These are phyloP conservation scores for Tuber melanosporum DNA, from an alignment of 495 filamentous ascomycete species.

Conservation along the genomic window DNA sequence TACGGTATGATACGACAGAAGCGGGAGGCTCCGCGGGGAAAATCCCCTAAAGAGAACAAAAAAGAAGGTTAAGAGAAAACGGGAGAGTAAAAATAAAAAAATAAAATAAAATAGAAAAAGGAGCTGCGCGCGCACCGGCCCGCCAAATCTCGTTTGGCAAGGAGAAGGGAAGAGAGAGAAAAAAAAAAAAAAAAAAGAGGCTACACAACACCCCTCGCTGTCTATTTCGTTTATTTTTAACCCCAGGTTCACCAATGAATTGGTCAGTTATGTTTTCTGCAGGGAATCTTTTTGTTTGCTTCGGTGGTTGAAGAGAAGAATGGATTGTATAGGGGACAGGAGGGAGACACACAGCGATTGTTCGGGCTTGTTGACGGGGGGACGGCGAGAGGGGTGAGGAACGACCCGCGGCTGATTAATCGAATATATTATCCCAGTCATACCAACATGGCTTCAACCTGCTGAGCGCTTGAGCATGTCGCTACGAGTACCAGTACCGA, in stretches of 20 bases:
- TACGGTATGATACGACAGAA: background rate
- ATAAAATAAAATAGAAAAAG: background rate
- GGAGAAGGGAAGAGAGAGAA: background rate
- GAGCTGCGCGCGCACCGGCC: background rate
- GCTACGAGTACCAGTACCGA: background rate
- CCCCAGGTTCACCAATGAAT: background rate
- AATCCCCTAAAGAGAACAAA: background rate
- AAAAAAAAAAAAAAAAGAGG: background rate
- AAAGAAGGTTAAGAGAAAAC: conserved; percentile 5
- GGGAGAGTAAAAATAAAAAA: background rate
- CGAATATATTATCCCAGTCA: too few relatives aligned
- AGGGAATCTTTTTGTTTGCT: conserved; percentile 4
- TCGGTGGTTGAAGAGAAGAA: conserved; percentile 1
- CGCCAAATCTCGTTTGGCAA: background rate
- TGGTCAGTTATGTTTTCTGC: background rate
- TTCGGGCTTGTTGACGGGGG: background rate
- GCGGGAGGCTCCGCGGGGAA: conserved; percentile 3
- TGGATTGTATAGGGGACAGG: background rate
- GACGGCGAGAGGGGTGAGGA: background rate
- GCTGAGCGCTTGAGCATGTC: background rate
- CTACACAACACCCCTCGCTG: background rate
- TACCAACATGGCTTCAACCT: too few relatives aligned
- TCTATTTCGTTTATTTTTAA: background rate
- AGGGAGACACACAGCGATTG: background rate
- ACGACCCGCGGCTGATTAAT: background rate